Evolutionary conservation across 2,329 filamentous ascomycete genomes (phyloP), one percentile per base, ranked within the genome.

Genomic region (Ceratocystis destructans): DNA sequence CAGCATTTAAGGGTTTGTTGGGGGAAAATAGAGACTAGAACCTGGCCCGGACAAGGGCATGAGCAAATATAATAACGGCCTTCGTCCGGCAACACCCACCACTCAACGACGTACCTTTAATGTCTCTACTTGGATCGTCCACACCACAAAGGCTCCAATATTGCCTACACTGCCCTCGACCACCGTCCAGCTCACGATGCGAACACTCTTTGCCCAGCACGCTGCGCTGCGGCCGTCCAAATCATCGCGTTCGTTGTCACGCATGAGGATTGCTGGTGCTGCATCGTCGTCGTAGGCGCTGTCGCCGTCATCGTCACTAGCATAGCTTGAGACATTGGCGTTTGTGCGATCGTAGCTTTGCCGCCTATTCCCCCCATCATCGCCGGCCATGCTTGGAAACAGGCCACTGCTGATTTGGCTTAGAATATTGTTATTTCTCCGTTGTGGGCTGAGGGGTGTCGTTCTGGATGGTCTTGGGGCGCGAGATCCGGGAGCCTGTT

Each of bases 91-190:
- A 41, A 12, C 37, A 15, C 37, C 12, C 37, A 12, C 12, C 37
- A 8, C 37, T 41, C 37, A 53, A 25, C 22, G 8, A 81, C 85
- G 74, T 74, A 92, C 90, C 75, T 85, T 87, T 63, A 97, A 78
- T 2, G 91, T 96, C 74, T 94, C 86, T 57, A 99, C 89, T 61
- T 82, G 85, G 72, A 94, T 91, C 73, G 90, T 94, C 89, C 90
- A 99, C 6, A 96, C 91, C 1, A 96, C 90, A 77, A 97, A 99
- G 1, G 92, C 89, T n/a, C 93, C 93, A 33, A 85, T 80, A 70
- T 79, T 83, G 15, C 79, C 82, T 45, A 79, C 74, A 69, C 80
- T 80, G 63, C 82, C 79, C 68, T 84, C 82, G 59, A 87, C 79
- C 22, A 83, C 71, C 10, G 82, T 81, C 72, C 82, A 76, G 71